A percentile compares a stretch with the other conserved stretches of the same genome.
These are phyloP conservation scores for Pseudocohnilembus persalinus DNA, from an alignment of 169 alveolate genomes.

Conservation along the genomic window DNA sequence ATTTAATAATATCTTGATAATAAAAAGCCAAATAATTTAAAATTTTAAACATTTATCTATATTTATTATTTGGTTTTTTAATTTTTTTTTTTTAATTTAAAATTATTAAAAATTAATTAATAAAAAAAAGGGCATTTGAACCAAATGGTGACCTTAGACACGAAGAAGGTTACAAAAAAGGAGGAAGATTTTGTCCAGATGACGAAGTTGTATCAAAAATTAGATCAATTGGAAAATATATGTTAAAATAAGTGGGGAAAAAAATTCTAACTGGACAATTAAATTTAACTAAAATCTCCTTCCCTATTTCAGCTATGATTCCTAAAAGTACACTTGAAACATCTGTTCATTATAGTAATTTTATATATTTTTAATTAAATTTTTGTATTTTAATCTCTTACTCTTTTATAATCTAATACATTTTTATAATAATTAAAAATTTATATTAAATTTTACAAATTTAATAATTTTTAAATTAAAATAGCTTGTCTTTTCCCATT, in stretches of 20 bases:
- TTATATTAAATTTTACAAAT: background rate
- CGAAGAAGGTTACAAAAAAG: conserved; percentile 45
- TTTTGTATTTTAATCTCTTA: background rate
- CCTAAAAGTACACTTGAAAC: conserved; percentile 55
- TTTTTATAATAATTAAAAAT: no score
- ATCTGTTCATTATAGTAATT: conserved; percentile 41
- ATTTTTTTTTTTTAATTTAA: no score
- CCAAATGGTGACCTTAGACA: conserved; percentile 40
- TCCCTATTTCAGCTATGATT: conserved; percentile 77
- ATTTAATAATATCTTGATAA: background rate
- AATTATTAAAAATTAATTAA: background rate
- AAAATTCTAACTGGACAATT: conserved; percentile 66
- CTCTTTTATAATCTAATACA: background rate
- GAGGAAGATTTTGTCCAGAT: conserved; percentile 67
- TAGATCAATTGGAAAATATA: conserved; percentile 65
- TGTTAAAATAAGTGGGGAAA: conserved; percentile 67
- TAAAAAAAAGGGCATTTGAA: background rate
- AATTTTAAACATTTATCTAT: no score
- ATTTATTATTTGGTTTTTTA: no score
- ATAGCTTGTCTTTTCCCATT: conserved; percentile 50
- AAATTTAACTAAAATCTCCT: conserved; percentile 59
- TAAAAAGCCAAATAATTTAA: background rate
- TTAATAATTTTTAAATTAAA: background rate
- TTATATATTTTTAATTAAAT: background rate
- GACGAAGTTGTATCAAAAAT: conserved; percentile 35